Evolutionary conservation across 2,329 filamentous ascomycete genomes (phyloP).

Genomic region (Colletotrichum melonis): DNA sequence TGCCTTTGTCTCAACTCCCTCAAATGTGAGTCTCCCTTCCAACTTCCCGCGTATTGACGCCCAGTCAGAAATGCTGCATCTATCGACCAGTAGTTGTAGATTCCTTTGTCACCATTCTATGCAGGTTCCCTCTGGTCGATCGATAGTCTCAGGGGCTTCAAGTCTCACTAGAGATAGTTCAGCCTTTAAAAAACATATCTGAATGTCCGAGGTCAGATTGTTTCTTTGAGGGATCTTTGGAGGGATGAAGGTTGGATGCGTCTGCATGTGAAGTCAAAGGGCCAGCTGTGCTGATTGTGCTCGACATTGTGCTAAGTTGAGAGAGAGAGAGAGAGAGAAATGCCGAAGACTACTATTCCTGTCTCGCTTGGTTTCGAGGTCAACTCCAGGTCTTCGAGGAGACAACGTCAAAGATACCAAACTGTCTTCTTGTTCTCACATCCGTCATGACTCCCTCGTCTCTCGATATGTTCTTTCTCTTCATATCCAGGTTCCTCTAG

Average conservation of each 20-base stretch:
- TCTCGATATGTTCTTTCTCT: background rate
- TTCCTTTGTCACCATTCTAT: background rate
- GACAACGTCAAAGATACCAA: background rate
- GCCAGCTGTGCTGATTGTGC: background rate
- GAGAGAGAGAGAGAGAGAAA: background rate
- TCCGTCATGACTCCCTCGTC: background rate
- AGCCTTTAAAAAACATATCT: background rate
- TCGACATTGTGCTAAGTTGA: background rate
- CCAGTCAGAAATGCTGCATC: background rate
- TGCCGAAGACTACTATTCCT: background rate
- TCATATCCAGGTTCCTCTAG: background rate
- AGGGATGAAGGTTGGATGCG: background rate
- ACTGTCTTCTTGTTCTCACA: background rate
- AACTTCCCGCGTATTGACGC: no score
- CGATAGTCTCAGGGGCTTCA: background rate
- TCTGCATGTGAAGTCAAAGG: background rate
- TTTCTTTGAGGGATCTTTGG: background rate
- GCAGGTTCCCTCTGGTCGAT: no score
- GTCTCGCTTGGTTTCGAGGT: background rate
- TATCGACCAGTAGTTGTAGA: background rate
- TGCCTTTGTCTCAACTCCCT: background rate
- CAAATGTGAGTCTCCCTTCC: background rate
- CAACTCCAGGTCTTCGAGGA: background rate
- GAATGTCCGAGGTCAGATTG: background rate
- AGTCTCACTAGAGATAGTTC: background rate